phyloP scores from a whole-genome alignment of 768 basidiomycete genomes.

The Galerina sulciceps region DNA sequence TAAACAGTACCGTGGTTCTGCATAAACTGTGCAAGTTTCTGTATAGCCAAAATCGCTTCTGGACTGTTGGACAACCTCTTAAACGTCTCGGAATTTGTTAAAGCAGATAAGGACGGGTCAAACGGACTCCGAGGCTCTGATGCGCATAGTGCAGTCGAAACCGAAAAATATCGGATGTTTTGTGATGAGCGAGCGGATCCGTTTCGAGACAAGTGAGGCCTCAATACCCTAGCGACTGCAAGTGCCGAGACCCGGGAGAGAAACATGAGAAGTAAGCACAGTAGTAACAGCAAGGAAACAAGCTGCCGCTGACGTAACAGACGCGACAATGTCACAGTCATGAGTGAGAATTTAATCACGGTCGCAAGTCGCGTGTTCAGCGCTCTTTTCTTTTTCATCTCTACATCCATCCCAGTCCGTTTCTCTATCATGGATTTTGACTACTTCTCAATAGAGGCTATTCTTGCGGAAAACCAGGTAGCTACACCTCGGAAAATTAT shows the following conservation, averaged over 20 bases:
- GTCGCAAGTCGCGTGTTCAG: slow-evolving; percentile 4
- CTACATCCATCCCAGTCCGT: too few relatives aligned
- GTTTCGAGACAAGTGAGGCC: background rate
- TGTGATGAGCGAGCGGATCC: background rate
- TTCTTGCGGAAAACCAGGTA: slow-evolving; percentile 91
- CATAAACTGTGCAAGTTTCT: slow-evolving; percentile 47
- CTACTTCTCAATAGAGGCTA: slow-evolving; percentile 91
- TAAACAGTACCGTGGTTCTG: slow-evolving; percentile 46
- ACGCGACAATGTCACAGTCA: slow-evolving; percentile 12
- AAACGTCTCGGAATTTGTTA: slow-evolving; percentile 45
- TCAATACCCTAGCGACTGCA: background rate
- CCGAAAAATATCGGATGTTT: slow-evolving; percentile 1
- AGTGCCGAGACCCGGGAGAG: slow-evolving; percentile 9
- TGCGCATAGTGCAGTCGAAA: slow-evolving; percentile 9
- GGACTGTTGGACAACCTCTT: slow-evolving; percentile 54
- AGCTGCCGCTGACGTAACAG: slow-evolving; percentile 11
- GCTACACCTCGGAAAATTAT: background rate
- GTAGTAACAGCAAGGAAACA: background rate
- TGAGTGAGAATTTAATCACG: slow-evolving; percentile 8
- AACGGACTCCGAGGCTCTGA: slow-evolving; percentile 1
- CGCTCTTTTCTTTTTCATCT: slow-evolving; percentile 2
- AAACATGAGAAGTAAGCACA: slow-evolving; percentile 9
- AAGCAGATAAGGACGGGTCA: slow-evolving; percentile 27
- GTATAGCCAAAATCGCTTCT: slow-evolving; percentile 51
- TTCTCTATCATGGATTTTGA: slow-evolving; percentile 74